These are phyloP conservation scores for Apophysomyces elegans DNA, from an alignment of 371 early-diverging fungal genomes.

Conservation along the genomic window DNA sequence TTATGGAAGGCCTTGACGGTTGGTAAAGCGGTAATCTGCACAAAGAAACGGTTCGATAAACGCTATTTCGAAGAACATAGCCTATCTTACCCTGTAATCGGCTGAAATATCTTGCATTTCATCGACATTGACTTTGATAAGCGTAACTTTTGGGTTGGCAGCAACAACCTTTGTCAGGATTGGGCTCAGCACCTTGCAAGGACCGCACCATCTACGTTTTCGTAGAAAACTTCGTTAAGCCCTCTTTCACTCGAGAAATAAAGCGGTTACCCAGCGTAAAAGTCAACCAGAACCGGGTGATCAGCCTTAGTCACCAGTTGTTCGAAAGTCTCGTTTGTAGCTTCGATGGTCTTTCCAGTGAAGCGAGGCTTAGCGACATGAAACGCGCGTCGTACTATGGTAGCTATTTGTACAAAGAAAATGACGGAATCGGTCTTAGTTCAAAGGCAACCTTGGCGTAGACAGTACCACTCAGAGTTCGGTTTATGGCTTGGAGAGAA, in stretches of 20 bases:
- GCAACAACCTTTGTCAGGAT: constrained; percentile 62
- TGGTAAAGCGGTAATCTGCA: constrained; percentile 71
- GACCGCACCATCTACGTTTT: constrained; percentile 77
- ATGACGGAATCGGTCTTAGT: background rate
- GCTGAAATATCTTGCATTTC: constrained; percentile 57
- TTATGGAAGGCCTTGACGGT: constrained; percentile 75
- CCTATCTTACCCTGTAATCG: constrained; percentile 54
- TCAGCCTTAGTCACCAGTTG: constrained; percentile 57
- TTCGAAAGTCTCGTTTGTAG: constrained; percentile 48
- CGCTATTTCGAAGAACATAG: background rate
- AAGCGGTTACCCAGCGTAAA: constrained; percentile 69
- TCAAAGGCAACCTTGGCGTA: background rate
- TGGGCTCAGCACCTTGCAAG: constrained; percentile 79
- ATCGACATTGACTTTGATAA: constrained; percentile 79
- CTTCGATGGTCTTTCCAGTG: constrained; percentile 56
- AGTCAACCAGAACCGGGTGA: constrained; percentile 79
- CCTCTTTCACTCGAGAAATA: background rate
- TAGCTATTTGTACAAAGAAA: background rate
- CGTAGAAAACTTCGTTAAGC: background rate
- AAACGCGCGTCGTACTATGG: constrained; percentile 25
- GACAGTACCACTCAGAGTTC: background rate
- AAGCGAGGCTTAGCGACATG: constrained; percentile 37
- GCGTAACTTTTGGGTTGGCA: constrained; percentile 64
- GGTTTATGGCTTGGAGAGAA: background rate
- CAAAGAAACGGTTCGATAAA: background rate